phyloP scores from a whole-genome alignment of 371 early-diverging fungal genomes.

The Mucor sp. region DNA sequence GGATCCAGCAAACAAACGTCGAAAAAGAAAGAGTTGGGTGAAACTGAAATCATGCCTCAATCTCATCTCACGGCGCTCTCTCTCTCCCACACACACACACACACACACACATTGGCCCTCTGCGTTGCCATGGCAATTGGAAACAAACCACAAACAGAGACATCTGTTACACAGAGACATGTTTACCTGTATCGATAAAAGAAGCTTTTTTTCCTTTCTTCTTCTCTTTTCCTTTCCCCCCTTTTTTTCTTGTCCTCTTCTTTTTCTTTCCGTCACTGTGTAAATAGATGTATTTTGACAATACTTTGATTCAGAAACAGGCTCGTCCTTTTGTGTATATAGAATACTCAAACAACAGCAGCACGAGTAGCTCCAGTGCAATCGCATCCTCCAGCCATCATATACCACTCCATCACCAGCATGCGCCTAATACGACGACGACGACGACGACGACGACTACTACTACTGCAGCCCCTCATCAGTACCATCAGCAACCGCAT shows the following conservation, averaged over 20 bases:
- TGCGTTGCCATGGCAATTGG: no score
- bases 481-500: not conserved
- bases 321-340: slow-evolving; percentile 20
- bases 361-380: not conserved
- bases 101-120: no score
- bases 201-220: not conserved
- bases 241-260: not conserved
- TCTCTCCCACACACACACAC: no score
- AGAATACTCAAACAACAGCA: slow-evolving; percentile 8
- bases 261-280: not conserved
- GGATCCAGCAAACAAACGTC: not conserved
- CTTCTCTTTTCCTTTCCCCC: not conserved
- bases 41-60: not conserved
- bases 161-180: not conserved
- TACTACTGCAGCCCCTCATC: not conserved
- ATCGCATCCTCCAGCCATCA: no score
- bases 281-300: slow-evolving; percentile 13
- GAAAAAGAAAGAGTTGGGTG: not conserved
- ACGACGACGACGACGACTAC: no score
- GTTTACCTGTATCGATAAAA: not conserved
- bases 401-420: no score
- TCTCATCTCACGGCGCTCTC: no score
- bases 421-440: no score
- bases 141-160: not conserved
- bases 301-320: slow-evolving; percentile 9